These are phyloP conservation scores for Anthracocystis setariae DNA, from an alignment of 1,284 basidiomycete species.

Conservation along the genomic window DNA sequence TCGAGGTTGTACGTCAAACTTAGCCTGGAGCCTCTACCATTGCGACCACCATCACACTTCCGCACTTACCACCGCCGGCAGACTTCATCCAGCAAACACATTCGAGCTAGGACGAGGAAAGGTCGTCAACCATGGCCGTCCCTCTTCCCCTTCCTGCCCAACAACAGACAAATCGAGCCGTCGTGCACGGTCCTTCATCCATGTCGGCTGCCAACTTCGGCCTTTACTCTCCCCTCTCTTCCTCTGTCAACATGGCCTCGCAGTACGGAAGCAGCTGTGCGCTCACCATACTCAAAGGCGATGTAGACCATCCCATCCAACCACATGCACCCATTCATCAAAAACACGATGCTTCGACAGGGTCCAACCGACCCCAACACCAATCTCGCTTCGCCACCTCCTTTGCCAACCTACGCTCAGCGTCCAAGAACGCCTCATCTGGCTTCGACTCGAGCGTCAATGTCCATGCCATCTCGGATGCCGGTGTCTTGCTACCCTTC, in stretches of 20 bases:
- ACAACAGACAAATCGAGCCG: constrained; percentile 5
- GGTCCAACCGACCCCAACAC: constrained; percentile 2
- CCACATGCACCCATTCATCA: constrained; percentile 33
- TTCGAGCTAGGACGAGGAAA: too few relatives aligned
- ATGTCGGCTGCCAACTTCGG: constrained; percentile 7
- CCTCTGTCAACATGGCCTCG: constrained; percentile 12
- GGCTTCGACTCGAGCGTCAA: constrained; percentile 38
- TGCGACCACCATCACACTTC: background rate
- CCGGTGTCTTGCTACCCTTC: constrained; percentile 50
- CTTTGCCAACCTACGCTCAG: constrained; percentile 25
- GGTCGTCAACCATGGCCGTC: constrained; percentile 29
- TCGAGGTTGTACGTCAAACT: background rate
- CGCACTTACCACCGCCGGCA: too few relatives aligned
- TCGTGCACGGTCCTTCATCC: constrained; percentile 15
- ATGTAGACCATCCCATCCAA: constrained; percentile 33
- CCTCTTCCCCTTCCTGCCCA: constrained; percentile 28
- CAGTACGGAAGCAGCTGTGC: constrained; percentile 32
- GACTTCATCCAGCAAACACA: too few relatives aligned
- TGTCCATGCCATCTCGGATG: constrained; percentile 37
- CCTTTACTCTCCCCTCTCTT: constrained; percentile 19
- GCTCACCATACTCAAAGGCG: constrained; percentile 45
- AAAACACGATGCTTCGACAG: constrained; percentile 7
- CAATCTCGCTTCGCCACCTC: constrained; percentile 37
- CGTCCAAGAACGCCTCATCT: constrained; percentile 10
- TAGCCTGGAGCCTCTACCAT: background rate